Conservation (phyloP, 2,329 filamentous ascomycete genomes). For the Ustulina deusta region DNA sequence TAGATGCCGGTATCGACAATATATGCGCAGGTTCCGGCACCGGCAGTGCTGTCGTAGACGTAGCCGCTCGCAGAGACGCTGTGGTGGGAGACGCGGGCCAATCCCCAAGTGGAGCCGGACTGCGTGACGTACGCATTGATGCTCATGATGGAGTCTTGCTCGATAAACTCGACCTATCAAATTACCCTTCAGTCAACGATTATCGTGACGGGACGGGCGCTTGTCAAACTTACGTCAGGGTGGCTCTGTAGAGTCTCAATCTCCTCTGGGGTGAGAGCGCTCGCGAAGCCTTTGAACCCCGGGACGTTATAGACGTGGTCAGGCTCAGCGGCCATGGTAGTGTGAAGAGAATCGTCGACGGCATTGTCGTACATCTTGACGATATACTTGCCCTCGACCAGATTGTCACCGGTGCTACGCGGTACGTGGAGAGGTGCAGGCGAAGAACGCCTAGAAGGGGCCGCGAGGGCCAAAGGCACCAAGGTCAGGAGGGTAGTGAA, state of each 20-base stretch:
- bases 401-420: constrained; percentile 39
- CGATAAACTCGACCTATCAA: constrained; percentile 52
- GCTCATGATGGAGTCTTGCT: constrained; percentile 51
- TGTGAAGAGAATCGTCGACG: constrained; percentile 48
- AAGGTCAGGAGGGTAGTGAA: constrained; percentile 43
- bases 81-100: constrained; percentile 59
- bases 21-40: constrained; percentile 61
- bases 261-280: constrained; percentile 57
- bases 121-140: constrained; percentile 53
- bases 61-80: constrained; percentile 52
- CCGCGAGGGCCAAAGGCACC: constrained; percentile 49
- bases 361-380: constrained; percentile 58
- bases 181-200: constrained; percentile 29
- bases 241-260: constrained; percentile 56
- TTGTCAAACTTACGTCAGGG: constrained; percentile 53
- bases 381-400: constrained; percentile 58
- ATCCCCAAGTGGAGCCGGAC: constrained; percentile 57
- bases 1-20: constrained; percentile 68
- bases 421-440: constrained; percentile 50
- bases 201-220: neutral
- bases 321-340: constrained; percentile 47
- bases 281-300: constrained; percentile 58
- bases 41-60: constrained; percentile 57
- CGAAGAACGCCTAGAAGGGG: constrained; percentile 49
- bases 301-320: constrained; percentile 50